These are phyloP conservation scores for Colletotrichum brevisporum DNA, from an alignment of 2,329 filamentous ascomycete species.

Conservation along the genomic window DNA sequence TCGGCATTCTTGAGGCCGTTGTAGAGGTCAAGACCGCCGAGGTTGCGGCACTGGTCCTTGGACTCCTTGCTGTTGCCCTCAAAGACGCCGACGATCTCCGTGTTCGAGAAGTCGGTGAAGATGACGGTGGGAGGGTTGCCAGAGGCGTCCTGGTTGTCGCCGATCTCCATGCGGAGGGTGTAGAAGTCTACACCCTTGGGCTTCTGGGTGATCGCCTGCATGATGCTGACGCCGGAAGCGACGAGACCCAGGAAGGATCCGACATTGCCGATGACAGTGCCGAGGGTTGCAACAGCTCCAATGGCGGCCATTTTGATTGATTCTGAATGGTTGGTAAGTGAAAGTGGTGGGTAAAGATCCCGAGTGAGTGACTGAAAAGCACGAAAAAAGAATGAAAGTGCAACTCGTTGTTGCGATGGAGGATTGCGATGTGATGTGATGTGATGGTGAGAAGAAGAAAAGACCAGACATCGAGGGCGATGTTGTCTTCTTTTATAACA, in stretches of 20 bases:
- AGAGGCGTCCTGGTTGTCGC: slow-evolving; percentile 23
- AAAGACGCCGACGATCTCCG: slow-evolving; percentile 8
- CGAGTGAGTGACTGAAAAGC: slow-evolving; percentile 25
- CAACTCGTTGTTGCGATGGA: slow-evolving; percentile 14
- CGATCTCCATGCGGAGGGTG: slow-evolving; percentile 23
- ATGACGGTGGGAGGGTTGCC: slow-evolving; percentile 25
- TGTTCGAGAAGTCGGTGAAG: slow-evolving; percentile 23
- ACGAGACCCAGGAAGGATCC: slow-evolving; percentile 17
- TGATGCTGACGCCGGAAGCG: slow-evolving; percentile 13
- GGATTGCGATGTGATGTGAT: slow-evolving; percentile 3
- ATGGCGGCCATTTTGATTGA: slow-evolving; percentile 28
- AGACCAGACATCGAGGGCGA: not conserved
- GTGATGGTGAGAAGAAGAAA: slow-evolving; percentile 4
- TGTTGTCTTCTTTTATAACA: slow-evolving; percentile 6
- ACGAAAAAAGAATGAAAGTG: slow-evolving; percentile 13
- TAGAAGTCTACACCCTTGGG: slow-evolving; percentile 24
- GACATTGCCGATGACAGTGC: slow-evolving; percentile 19
- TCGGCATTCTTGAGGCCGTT: slow-evolving; percentile 26
- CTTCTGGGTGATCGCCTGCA: slow-evolving; percentile 17
- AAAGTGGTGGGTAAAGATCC: slow-evolving; percentile 17
- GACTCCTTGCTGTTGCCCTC: slow-evolving; percentile 19
- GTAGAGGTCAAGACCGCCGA: slow-evolving; percentile 6
- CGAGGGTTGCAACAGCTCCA: slow-evolving; percentile 25
- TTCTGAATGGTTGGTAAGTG: slow-evolving; percentile 11
- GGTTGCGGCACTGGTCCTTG: slow-evolving; percentile 22